A percentile compares a stretch with the other conserved stretches of the same genome.
Evolutionary conservation across 331 rosid species (phyloP).

Genomic region (Dryas integrifolia): DNA sequence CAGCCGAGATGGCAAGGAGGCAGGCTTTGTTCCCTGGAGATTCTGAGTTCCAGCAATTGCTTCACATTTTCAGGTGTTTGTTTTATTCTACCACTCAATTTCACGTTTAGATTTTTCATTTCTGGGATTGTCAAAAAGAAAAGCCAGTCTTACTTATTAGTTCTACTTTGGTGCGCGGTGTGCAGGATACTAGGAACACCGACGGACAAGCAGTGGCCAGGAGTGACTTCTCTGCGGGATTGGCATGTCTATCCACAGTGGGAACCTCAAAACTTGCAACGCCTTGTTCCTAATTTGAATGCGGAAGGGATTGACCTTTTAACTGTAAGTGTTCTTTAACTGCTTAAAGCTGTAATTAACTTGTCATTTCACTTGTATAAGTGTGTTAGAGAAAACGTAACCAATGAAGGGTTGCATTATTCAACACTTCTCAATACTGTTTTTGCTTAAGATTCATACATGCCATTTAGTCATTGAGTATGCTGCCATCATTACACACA

Average conservation of each 20-base stretch:
- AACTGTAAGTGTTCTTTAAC: slow-evolving; percentile 38
- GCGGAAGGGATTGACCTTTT: slow-evolving; percentile 84
- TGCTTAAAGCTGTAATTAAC: background rate
- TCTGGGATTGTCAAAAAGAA: background rate
- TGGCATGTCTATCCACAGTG: slow-evolving; percentile 94
- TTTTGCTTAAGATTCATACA: background rate
- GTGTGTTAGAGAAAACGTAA: no score
- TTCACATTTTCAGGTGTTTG: slow-evolving; percentile 74
- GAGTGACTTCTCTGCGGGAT: slow-evolving; percentile 76
- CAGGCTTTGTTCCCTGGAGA: slow-evolving; percentile 88
- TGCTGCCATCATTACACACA: background rate
- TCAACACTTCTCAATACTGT: background rate
- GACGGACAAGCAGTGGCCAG: slow-evolving; percentile 80
- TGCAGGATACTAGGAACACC: slow-evolving; percentile 84
- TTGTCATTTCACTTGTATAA: background rate
- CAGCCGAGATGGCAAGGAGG: slow-evolving; percentile 89
- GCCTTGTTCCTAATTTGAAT: slow-evolving; percentile 69
- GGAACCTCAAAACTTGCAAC: slow-evolving; percentile 74
- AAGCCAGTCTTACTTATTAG: background rate
- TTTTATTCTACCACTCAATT: background rate
- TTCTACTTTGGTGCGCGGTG: background rate
- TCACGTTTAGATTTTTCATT: background rate
- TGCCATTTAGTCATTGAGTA: background rate
- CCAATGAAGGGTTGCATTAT: background rate
- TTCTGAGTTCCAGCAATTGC: slow-evolving; percentile 90